Evolutionary conservation across 2,329 filamentous ascomycete genomes (phyloP), one percentile per base, ranked within the genome.

Genomic region (Basipetospora chlamydospora): DNA sequence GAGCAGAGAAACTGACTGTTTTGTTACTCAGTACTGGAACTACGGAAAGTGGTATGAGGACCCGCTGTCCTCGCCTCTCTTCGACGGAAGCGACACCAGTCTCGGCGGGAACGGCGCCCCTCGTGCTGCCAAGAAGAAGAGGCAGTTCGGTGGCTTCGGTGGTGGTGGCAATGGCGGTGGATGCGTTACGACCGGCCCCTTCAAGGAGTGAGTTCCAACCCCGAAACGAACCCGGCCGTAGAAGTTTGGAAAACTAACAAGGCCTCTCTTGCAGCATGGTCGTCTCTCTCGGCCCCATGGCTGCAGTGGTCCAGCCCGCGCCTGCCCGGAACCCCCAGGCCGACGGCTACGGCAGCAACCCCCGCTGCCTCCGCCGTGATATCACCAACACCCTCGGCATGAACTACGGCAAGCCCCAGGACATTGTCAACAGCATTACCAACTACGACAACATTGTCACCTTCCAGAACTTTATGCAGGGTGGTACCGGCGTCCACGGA

Each of bases 61-160:
- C 42, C 57, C 60, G 1, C 44, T 51, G 41, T 57, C 60, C 38
- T 70, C 67, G 0, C 64, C 67, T 11, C 48, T 73, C 33, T 73
- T 76, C 41, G 67, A 71, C 43, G 70, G 70, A 33, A 64, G 61
- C 42, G 60, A 58, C 18, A 66, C 60, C 34, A 64, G 59, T 37
- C 50, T 70, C 56, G 59, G 60, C 18, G 64, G 66, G 15, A 62
- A 71, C 40, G 67, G 67, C 16, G 41, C 49, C 10, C 36, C 37
- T 4, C 13, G 21, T 5, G 12, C 29, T n/a, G 12, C 16, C n/a
- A 11, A 6, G 8, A 12, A n/a, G 6, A 32, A 37, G 35, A 28
- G 28, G 21, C 11, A 23, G 9, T 17, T 17, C 15, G 34, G 25
- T 37, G 25, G 53, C 39, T 43, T 37, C 33, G 44, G 47, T 9